Evolutionary conservation across 2,329 filamentous ascomycete genomes (phyloP).

Genomic region (Triangularia verruculosa): DNA sequence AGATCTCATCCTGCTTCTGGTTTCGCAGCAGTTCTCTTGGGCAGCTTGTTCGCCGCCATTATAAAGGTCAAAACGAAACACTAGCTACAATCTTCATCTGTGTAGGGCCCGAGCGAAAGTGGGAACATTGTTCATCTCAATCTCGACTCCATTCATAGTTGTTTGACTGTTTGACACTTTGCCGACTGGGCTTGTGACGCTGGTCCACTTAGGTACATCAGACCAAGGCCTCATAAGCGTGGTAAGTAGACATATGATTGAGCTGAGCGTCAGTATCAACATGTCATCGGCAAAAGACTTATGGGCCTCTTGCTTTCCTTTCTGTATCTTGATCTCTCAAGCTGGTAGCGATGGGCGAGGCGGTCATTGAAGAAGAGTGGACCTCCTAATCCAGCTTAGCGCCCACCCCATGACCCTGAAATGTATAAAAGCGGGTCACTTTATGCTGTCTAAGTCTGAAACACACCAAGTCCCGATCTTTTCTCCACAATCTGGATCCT

Average conservation of each 20-base stretch:
- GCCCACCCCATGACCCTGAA: not conserved
- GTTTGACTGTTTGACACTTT: not conserved
- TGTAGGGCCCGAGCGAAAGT: not conserved
- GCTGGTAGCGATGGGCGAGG: no score
- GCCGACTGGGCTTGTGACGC: not conserved
- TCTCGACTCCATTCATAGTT: not conserved
- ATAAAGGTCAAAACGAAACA: not conserved
- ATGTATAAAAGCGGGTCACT: conserved; percentile 1
- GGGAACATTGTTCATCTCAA: not conserved
- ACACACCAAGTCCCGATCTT: conserved; percentile 13
- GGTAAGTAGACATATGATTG: no score
- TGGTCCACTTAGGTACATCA: not conserved
- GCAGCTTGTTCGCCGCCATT: not conserved
- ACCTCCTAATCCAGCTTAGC: not conserved
- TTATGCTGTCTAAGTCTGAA: conserved; percentile 15
- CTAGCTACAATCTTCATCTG: not conserved
- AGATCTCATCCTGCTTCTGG: no score
- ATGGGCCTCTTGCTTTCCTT: no score
- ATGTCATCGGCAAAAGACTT: no score
- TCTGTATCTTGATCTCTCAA: no score
- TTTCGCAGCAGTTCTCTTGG: no score
- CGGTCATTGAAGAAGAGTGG: not conserved
- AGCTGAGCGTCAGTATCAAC: no score
- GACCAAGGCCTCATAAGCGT: no score
- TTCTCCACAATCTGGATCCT: not conserved